Evolutionary conservation across 208 protist species (phyloP).

Genomic region (Crithidia mellificae): DNA sequence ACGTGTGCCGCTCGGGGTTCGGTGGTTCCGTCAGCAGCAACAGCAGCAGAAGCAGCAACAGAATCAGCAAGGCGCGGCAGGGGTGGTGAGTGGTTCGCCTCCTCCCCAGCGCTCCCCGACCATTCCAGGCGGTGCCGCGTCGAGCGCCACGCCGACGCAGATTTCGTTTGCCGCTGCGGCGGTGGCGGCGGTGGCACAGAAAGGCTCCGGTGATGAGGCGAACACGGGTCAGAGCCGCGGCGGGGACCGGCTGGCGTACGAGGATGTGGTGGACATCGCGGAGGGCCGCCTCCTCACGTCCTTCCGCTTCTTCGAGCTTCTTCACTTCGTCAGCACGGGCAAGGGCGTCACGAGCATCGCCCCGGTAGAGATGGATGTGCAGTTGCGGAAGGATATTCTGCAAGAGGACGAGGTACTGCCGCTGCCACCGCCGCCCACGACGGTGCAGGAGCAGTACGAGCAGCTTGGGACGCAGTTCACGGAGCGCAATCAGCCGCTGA

Average conservation of each 20-base stretch:
- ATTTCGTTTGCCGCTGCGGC: slow-evolving; percentile 1
- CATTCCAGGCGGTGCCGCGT: neutral
- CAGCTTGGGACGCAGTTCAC: slow-evolving; percentile 72
- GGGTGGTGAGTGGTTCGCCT: too few relatives aligned
- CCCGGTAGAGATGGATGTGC: slow-evolving; percentile 52
- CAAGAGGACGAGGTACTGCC: slow-evolving; percentile 76
- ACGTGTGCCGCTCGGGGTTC: slow-evolving; percentile 14
- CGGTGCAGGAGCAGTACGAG: slow-evolving; percentile 49
- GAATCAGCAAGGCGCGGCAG: neutral
- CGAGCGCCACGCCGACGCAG: neutral
- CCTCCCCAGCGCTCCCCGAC: neutral
- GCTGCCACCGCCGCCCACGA: slow-evolving; percentile 49
- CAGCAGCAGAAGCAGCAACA: slow-evolving; percentile 18
- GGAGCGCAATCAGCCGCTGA: slow-evolving; percentile 81
- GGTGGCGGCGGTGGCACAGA: neutral
- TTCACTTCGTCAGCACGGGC: slow-evolving; percentile 53
- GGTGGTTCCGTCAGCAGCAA: slow-evolving; percentile 29
- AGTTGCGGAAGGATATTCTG: slow-evolving; percentile 80
- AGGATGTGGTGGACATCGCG: slow-evolving; percentile 51
- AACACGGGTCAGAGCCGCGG: neutral
- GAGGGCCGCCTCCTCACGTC: slow-evolving; percentile 62
- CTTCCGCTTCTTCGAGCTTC: slow-evolving; percentile 60
- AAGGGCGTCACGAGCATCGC: slow-evolving; percentile 46
- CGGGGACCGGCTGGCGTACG: slow-evolving; percentile 40
- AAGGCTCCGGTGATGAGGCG: neutral